Conservation (phyloP, 306 rosid species). For the Malus fusca region DNA sequence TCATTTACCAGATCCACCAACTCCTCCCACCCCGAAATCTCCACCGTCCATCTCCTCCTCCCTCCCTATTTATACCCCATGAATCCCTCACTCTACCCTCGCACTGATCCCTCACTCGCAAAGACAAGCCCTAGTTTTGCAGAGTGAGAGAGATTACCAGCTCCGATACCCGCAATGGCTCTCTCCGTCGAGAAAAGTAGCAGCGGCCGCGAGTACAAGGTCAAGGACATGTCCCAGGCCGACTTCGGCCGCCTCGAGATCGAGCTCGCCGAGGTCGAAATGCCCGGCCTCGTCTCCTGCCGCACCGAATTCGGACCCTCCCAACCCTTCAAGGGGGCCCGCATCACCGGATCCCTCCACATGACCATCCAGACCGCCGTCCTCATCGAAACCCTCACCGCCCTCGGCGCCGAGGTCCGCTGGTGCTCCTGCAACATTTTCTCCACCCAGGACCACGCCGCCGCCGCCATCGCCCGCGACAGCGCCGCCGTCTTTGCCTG, state of each 20-base stretch:
- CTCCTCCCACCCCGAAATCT: slow-evolving; percentile 5
- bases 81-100: neutral
- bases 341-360: slow-evolving; percentile 95
- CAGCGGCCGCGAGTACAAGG: slow-evolving; percentile 85
- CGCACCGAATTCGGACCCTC: slow-evolving; percentile 63
- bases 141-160: neutral
- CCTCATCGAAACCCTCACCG: slow-evolving; percentile 89
- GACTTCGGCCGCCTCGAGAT: slow-evolving; percentile 86
- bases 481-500: slow-evolving; percentile 88
- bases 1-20: slow-evolving; percentile 21
- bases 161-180: slow-evolving; percentile 33
- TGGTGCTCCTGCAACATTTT: slow-evolving; percentile 98
- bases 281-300: slow-evolving; percentile 78
- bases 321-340: slow-evolving; percentile 76
- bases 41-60: slow-evolving; percentile 21
- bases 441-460: slow-evolving; percentile 97
- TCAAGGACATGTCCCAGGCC: slow-evolving; percentile 85
- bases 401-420: slow-evolving; percentile 93
- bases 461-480: slow-evolving; percentile 89
- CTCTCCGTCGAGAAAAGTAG: slow-evolving; percentile 66
- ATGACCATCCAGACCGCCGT: slow-evolving; percentile 98
- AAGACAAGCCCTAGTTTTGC: neutral
- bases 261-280: slow-evolving; percentile 90
- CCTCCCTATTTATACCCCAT: slow-evolving; percentile 27
- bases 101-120: neutral